Base-by-base conservation (phyloP, 257 asterid species). In the Jacaranda mimosifolia region DNA sequence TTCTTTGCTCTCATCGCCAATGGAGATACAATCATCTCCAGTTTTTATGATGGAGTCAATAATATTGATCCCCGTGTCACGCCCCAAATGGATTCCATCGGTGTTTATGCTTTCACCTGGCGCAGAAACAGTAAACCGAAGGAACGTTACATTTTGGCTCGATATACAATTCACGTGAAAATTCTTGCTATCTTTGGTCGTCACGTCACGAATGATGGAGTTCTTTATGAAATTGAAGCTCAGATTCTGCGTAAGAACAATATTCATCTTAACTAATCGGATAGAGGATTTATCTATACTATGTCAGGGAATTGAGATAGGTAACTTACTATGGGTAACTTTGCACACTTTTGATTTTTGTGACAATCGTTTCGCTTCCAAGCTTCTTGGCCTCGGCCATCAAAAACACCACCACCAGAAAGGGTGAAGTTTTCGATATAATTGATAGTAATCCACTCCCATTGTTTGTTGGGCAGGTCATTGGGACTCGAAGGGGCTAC, bases 361-460 rank as follows among this genome's bases (percentile, higher is more conserved):
- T 75, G 10, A 78, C 96, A 87, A 56, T 86, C 92, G 32, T 90
- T 87, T 62, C 7, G 5, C 21, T 14, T 72, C 94, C 92, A 91
- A 0, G 87, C 86, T 14, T 19, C 4, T 7, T 69, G 19, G 7
- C 93, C 91, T 60, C 58, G 78, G 45, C 94, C 94, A 43, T 87
- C 89, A 12, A 87, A 68, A 6, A 77, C 63, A 4, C 94, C 93
- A 4, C 94, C 93, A 1, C 76, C 95, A 1, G 82, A 78, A 45
- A 91, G 57, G 32, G 89, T 85, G 46, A 91, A 74, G 17, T 19
- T 6, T 32, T 82, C 76, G n/a, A 87, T 60, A 10, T 87, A 77
- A 4, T 82, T 62, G n/a, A 89, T 1, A 1, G 87, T 83, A 5
- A 89, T 8, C 94, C 94, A 91, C 39, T 80, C 85, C 0, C 49